Evolutionary conservation across 495 filamentous ascomycete genomes (phyloP).

Genomic region (Penicillium daleae): DNA sequence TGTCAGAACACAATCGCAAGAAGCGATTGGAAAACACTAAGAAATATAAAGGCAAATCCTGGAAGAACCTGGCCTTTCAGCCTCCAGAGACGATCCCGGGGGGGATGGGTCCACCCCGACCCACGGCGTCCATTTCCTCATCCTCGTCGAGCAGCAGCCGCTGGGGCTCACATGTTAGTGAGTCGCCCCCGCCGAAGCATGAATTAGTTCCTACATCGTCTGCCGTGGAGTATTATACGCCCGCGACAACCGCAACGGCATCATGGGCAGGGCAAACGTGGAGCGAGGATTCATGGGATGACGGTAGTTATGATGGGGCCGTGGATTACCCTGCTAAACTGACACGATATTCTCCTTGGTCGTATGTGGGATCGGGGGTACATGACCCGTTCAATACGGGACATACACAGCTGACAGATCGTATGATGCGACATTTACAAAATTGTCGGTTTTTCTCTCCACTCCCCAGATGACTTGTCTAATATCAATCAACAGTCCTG

Average conservation of each 20-base stretch:
- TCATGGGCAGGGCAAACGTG: neutral
- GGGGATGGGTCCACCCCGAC: conserved; percentile 18
- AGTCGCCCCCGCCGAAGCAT: conserved; percentile 11
- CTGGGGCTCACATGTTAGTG: conserved; percentile 18
- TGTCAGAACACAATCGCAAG: conserved; percentile 56
- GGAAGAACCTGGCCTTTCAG: conserved; percentile 48
- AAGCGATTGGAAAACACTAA: conserved; percentile 50
- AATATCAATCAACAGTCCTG: conserved; percentile 37
- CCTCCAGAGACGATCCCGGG: conserved; percentile 36
- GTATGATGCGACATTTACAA: conserved; percentile 48
- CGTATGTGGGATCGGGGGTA: conserved; percentile 38
- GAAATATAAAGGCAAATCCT: conserved; percentile 49
- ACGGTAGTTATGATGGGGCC: conserved; percentile 15
- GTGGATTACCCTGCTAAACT: conserved; percentile 17
- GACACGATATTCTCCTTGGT: conserved; percentile 23
- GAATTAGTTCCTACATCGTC: conserved; percentile 17
- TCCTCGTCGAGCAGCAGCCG: conserved; percentile 19
- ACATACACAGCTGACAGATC: conserved; percentile 47
- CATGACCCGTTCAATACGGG: conserved; percentile 47
- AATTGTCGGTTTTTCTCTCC: conserved; percentile 36
- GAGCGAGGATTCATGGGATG: conserved; percentile 19
- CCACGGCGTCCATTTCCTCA: conserved; percentile 18
- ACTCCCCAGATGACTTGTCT: conserved; percentile 11
- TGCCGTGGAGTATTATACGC: conserved; percentile 17
- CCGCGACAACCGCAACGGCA: conserved; percentile 4